phyloP scores from a whole-genome alignment of 2,329 filamentous ascomycete genomes.

The Cordyceps militaris region DNA sequence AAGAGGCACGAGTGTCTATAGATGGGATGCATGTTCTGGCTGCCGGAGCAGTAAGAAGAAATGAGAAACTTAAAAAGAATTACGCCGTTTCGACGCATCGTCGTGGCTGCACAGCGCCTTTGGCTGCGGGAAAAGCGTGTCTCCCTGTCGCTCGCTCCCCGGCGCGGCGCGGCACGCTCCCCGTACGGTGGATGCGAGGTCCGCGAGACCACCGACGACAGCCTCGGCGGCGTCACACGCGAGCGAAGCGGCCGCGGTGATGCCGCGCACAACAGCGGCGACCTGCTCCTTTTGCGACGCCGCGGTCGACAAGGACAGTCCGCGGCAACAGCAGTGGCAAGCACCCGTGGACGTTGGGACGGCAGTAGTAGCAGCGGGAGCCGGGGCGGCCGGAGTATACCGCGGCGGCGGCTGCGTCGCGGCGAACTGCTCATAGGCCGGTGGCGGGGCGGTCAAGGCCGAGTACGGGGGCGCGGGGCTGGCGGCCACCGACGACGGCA shows the following conservation, averaged over 20 bases:
- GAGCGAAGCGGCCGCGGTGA: not conserved
- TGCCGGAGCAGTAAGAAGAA: no score
- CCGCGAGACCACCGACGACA: not conserved
- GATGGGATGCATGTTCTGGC: no score
- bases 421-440: not conserved
- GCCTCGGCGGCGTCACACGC: not conserved
- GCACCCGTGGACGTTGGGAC: not conserved
- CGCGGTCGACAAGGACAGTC: not conserved
- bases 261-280: not conserved
- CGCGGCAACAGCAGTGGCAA: not conserved
- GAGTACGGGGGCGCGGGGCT: slow-evolving; percentile 1
- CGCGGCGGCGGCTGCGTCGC: not conserved
- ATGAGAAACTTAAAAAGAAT: no score
- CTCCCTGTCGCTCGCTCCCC: not conserved
- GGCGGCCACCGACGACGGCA: not conserved
- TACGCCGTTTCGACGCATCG: no score
- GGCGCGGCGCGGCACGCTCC: not conserved
- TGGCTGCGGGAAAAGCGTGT: not conserved
- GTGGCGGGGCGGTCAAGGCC: not conserved
- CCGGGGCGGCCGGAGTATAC: not conserved
- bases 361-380: not conserved
- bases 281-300: not conserved
- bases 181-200: not conserved
- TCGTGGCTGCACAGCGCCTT: no score
- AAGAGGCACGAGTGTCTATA: no score